Conservation (phyloP, 176 grass and related monocot genomes). For the Hordeum vulgare region DNA sequence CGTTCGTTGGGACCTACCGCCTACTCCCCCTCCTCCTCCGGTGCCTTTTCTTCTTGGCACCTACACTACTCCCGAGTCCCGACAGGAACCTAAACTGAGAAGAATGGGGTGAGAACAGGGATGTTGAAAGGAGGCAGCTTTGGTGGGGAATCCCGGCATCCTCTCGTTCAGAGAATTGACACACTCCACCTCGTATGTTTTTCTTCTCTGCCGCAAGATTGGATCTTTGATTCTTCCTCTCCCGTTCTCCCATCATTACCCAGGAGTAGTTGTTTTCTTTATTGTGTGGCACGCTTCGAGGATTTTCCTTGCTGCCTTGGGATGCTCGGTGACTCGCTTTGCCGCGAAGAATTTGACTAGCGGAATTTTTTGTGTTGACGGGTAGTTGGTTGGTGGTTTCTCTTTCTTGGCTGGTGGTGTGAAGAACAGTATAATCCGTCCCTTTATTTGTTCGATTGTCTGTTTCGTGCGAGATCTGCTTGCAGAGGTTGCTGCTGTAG, state of each 20-base stretch:
- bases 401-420: slow-evolving; percentile 19
- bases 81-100: neutral
- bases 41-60: slow-evolving; percentile 29
- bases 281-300: neutral
- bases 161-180: neutral
- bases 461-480: neutral
- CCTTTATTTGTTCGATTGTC: neutral
- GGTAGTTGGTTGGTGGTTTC: neutral
- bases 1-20: slow-evolving; percentile 21
- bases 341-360: slow-evolving; percentile 3
- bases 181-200: slow-evolving; percentile 23
- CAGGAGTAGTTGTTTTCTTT: neutral
- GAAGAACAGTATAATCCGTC: neutral
- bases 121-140: slow-evolving; percentile 25
- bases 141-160: slow-evolving; percentile 26
- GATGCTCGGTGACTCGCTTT: neutral
- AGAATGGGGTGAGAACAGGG: slow-evolving; percentile 26
- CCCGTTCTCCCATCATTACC: neutral
- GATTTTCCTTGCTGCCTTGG: slow-evolving; percentile 5
- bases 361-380: slow-evolving; percentile 24
- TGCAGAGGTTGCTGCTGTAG: neutral
- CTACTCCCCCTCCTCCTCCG: neutral
- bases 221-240: slow-evolving; percentile 25
- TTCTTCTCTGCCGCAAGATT: neutral
- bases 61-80: neutral